Base-by-base conservation (phyloP, 164 flowering plant genomes). In the Piper longum region DNA sequence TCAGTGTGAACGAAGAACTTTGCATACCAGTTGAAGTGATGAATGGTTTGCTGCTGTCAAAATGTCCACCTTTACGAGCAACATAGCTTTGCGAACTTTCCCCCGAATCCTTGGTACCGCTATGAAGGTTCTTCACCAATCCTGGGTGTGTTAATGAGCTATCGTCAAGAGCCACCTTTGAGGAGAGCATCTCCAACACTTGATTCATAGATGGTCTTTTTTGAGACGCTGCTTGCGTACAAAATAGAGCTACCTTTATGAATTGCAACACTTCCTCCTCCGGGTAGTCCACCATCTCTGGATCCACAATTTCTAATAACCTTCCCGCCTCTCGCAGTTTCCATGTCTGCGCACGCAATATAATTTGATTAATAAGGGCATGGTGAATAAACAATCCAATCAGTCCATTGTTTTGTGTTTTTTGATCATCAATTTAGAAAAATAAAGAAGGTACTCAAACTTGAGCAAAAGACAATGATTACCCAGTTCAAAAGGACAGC, bases 401-500 rank as follows among this genome's bases (percentile, higher is more conserved):
- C 48, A 44, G 48, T 44, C 2, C 36, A 44, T 44, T 9, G 57
- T 16, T 55, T 55, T 16, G n/a, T 16, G 16, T 55, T 5, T 16
- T 18, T 55, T 26, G 0, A 16, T 9, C 19, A 56, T 16, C n/a
- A 17, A 56, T 17, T 26, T 26, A 26, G 7, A 7, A 17, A 60
- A 42, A 65, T 36, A 56, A 18, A 48, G 43, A 51, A 58, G 13
- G 45, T 18, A 58, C 12, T 2, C 4, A 19, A 57, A 16, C 54
- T 41, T 57, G 44, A 57, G 42, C 18, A 58, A 64, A 54, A 60
- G 12, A 16, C 60, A 52, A 56, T 41, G 14, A 14, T 7, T 81
- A 90, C 97, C 92, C 92, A 87, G 76, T 84, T 92, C 40, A 90
- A 80, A 65, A 90, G 85, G 74, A 78, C 73, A 76, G 76, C 58